phyloP scores from a whole-genome alignment of 2,329 filamentous ascomycete genomes.

The Parafenestella ontariensis region DNA sequence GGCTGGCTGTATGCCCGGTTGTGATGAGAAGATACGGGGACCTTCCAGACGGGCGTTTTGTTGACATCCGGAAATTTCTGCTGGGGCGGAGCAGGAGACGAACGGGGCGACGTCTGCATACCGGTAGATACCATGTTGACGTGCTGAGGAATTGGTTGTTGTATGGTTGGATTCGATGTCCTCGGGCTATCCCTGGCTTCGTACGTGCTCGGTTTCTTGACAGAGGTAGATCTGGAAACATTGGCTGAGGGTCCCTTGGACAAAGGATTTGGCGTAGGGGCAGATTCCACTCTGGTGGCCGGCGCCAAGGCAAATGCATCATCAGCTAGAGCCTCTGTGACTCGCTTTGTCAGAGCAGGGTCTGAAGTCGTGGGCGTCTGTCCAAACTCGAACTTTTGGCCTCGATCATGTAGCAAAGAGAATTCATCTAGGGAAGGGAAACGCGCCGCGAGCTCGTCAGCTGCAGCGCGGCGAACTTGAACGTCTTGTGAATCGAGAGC shows the following conservation, averaged over 20 bases:
- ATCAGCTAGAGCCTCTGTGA: conserved; percentile 80
- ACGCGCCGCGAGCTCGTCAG: conserved; percentile 81
- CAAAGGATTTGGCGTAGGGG: conserved; percentile 37
- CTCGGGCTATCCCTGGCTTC: conserved; percentile 33
- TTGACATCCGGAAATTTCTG: conserved; percentile 50
- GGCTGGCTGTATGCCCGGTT: conserved; percentile 59
- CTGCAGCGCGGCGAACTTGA: conserved; percentile 57
- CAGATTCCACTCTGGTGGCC: conserved; percentile 31
- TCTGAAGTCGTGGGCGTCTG: conserved; percentile 50
- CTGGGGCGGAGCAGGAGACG: conserved; percentile 38
- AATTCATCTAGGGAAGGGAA: conserved; percentile 96
- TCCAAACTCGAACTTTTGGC: conserved; percentile 82
- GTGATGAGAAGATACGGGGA: conserved; percentile 54
- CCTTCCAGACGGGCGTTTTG: conserved; percentile 61
- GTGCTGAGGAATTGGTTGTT: conserved; percentile 56
- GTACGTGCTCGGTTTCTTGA: conserved; percentile 37
- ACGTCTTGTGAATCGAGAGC: conserved; percentile 75
- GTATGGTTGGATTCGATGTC: conserved; percentile 43
- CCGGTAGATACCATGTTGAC: conserved; percentile 71
- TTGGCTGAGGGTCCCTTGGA: conserved; percentile 40
- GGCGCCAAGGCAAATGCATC: conserved; percentile 73
- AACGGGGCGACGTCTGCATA: conserved; percentile 76
- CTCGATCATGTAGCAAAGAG: conserved; percentile 83
- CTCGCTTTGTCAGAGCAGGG: conserved; percentile 65
- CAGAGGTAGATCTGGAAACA: conserved; percentile 41